Base-by-base conservation (phyloP, 2,329 filamentous ascomycete genomes). In the Talaromyces albobiverticillius region DNA sequence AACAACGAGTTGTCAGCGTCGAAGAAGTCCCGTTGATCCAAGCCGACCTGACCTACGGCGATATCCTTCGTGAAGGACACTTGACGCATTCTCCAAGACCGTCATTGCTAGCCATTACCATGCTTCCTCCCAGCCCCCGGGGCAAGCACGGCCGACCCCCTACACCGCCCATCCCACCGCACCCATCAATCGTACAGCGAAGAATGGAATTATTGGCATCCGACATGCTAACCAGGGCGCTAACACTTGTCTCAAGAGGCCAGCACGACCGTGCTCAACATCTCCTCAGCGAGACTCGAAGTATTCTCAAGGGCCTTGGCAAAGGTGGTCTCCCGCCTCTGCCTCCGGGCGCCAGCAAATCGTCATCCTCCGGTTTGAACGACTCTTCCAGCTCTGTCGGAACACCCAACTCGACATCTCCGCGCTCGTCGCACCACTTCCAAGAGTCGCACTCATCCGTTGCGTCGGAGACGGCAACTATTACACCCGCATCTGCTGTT, bases 121-220 rank as follows among this genome's bases (percentile, higher is more conserved):
- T 99, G 88, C 81, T 79, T 26, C 94, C 94, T 4, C 81, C 81
- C 52, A 82, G 58, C 85, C 86, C 74, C 87, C 82, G 58, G 76
- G 82, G 60, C 71, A 72, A 36, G 82, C 61, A 72, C 70, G 31
- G 69, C 46, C 69, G 79, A 57, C 73, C 82, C 53, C 56, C 72
- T 54, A 82, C 85, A 14, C 90, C 92, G 13, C 89, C 91, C 1
- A 99, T 99, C 58, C 94, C 94, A 13, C 93, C 94, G 43, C 94
- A 97, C 67, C 92, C 94, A 4, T 90, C 87, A 58, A 91, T 99
- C 56, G 93, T 99, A 6, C 94, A 99, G 74, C 84, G 94, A 38
- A 88, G 94, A 43, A 99, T 99, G 94, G 94, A 99, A 72, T 79
- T 99, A 26, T 82, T 99, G 51, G 97, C 94, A 2, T 97, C 93